These are phyloP conservation scores for Tetrapisispora iriomotensis DNA, from an alignment of 805 yeast species.

Conservation along the genomic window DNA sequence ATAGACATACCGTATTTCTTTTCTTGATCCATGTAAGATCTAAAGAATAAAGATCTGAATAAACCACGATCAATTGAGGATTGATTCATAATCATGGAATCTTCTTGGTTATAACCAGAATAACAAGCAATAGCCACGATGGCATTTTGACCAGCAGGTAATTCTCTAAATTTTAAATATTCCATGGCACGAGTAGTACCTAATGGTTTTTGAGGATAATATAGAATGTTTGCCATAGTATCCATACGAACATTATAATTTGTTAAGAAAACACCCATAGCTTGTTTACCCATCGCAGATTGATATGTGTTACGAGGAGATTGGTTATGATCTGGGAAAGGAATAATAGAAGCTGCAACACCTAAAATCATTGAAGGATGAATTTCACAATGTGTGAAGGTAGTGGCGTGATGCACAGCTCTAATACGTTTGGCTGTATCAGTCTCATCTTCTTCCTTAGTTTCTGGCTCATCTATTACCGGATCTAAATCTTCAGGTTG, in stretches of 20 bases:
- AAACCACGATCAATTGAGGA: conserved; percentile 93
- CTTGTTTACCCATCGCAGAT: conserved; percentile 99
- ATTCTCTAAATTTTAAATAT: conserved; percentile 88
- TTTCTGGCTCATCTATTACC: conserved; percentile 37
- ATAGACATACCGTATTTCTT: conserved; percentile 97
- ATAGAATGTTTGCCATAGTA: conserved; percentile 96
- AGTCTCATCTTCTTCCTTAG: conserved; percentile 34
- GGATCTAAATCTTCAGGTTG: conserved; percentile 92
- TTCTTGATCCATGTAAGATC: conserved; percentile 98
- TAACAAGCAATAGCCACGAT: conserved; percentile 97
- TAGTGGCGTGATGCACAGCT: conserved; percentile 57
- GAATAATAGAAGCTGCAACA: conserved; percentile 97
- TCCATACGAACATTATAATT: conserved; percentile 97
- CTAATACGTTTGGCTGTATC: conserved; percentile 73
- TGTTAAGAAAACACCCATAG: conserved; percentile 97
- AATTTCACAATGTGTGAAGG: conserved; percentile 97
- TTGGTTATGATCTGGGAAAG: conserved; percentile 99
- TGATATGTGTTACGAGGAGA: conserved; percentile 99
- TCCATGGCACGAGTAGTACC: conserved; percentile 99
- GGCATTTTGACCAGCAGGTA: conserved; percentile 99
- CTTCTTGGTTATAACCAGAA: conserved; percentile 98
- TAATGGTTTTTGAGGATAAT: conserved; percentile 95
- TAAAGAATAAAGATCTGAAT: conserved; percentile 89
- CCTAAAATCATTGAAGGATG: conserved; percentile 98
- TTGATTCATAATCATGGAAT: conserved; percentile 99